phyloP scores from a whole-genome alignment of 768 basidiomycete species.

The Lentinula boryana region DNA sequence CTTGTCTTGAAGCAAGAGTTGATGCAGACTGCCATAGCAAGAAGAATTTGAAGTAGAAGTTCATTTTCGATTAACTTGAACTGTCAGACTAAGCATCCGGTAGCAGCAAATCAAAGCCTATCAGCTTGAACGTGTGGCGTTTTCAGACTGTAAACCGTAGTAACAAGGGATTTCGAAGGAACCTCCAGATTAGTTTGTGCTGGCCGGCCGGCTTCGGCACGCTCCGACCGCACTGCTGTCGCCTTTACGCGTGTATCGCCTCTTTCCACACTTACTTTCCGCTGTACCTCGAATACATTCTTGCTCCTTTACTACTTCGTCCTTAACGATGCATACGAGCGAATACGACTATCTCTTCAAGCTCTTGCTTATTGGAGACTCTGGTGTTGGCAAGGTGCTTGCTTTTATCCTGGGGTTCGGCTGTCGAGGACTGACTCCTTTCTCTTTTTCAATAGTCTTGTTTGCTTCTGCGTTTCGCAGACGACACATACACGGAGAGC shows the following conservation, averaged over 20 bases:
- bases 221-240: not conserved
- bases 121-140: too few relatives aligned
- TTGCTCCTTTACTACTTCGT: slow-evolving; percentile 15
- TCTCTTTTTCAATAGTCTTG: slow-evolving; percentile 59
- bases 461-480: slow-evolving; percentile 85
- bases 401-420: slow-evolving; percentile 7
- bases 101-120: not conserved
- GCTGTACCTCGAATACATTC: slow-evolving; percentile 20
- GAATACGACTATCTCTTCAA: slow-evolving; percentile 97
- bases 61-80: not conserved
- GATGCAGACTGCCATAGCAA: not conserved
- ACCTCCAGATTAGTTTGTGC: not conserved
- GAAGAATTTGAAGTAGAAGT: not conserved
- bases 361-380: slow-evolving; percentile 91
- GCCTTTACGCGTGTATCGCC: slow-evolving; percentile 2
- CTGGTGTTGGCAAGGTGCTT: slow-evolving; percentile 88
- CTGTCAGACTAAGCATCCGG: not conserved
- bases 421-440: slow-evolving; percentile 9
- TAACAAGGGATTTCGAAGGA: too few relatives aligned
- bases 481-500: slow-evolving; percentile 96
- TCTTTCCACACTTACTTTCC: slow-evolving; percentile 14
- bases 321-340: slow-evolving; percentile 73
- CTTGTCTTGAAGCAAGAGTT: not conserved
- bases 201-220: not conserved
- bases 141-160: too few relatives aligned